phyloP scores from a whole-genome alignment of 495 filamentous ascomycete genomes.

The Aspergillus indologenus region DNA sequence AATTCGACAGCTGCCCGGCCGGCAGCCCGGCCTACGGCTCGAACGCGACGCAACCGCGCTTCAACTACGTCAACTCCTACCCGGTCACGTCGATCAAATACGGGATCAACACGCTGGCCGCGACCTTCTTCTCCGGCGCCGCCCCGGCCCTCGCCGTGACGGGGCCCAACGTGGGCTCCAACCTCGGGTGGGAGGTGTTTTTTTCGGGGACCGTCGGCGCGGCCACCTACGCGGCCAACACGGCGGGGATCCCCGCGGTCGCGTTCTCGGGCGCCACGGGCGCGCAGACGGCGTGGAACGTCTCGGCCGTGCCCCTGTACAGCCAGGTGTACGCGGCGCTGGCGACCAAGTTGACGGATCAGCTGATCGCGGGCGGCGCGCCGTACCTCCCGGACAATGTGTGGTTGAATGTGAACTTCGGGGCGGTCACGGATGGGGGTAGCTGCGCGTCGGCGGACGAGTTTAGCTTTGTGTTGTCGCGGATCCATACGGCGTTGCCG shows the following conservation, averaged over 20 bases:
- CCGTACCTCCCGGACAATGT: conserved; percentile 57
- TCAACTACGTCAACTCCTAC: conserved; percentile 70
- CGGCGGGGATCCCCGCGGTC: conserved; percentile 56
- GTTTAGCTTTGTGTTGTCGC: conserved; percentile 59
- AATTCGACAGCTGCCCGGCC: conserved; percentile 57
- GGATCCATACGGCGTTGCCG: conserved; percentile 52
- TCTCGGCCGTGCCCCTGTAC: conserved; percentile 41
- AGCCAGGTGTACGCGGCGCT: conserved; percentile 59
- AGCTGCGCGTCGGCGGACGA: conserved; percentile 45
- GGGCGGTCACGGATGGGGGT: conserved; percentile 36
- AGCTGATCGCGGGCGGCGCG: conserved; percentile 48
- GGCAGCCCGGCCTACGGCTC: conserved; percentile 51
- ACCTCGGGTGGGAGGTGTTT: conserved; percentile 49
- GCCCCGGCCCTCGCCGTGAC: conserved; percentile 57
- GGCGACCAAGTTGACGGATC: conserved; percentile 53
- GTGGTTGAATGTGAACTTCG: conserved; percentile 69
- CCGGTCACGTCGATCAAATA: conserved; percentile 63
- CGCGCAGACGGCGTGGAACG: conserved; percentile 51
- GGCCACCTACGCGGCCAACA: conserved; percentile 53
- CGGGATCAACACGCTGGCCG: conserved; percentile 55
- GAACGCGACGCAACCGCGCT: conserved; percentile 53
- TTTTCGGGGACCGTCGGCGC: conserved; percentile 65
- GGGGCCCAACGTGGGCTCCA: conserved; percentile 61
- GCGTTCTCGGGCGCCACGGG: conserved; percentile 58
- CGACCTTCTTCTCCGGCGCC: conserved; percentile 45